Evolutionary conservation across 805 yeast genomes (phyloP).

Genomic region (Saccharomycopsis sp.): DNA sequence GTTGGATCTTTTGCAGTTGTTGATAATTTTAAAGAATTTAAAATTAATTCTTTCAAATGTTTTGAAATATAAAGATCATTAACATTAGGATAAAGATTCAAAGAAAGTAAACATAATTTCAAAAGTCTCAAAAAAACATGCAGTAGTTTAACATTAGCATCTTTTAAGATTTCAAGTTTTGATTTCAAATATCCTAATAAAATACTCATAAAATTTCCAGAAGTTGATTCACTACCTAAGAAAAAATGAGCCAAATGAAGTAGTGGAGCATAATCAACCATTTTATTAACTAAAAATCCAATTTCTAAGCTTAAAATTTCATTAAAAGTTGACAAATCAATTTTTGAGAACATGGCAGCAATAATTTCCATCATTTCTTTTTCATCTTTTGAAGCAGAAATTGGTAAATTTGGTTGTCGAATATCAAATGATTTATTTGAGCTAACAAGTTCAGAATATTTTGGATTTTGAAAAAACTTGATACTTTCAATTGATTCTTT

Average conservation of each 20-base stretch:
- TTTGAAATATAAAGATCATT: slow-evolving; percentile 85
- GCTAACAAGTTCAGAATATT: slow-evolving; percentile 20
- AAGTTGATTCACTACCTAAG: slow-evolving; percentile 84
- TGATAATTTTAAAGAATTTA: slow-evolving; percentile 67
- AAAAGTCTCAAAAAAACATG: slow-evolving; percentile 76
- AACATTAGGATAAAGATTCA: slow-evolving; percentile 52
- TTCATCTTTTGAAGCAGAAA: slow-evolving; percentile 83
- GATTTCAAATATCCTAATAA: slow-evolving; percentile 65
- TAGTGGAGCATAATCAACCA: slow-evolving; percentile 74
- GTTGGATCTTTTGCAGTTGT: slow-evolving; percentile 85
- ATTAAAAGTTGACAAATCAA: slow-evolving; percentile 92
- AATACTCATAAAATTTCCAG: slow-evolving; percentile 83
- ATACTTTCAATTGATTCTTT: slow-evolving; percentile 79
- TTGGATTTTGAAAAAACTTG: slow-evolving; percentile 52
- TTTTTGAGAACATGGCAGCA: slow-evolving; percentile 85
- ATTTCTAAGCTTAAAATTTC: slow-evolving; percentile 81
- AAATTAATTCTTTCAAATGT: slow-evolving; percentile 71
- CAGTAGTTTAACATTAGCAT: slow-evolving; percentile 66
- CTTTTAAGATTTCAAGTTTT: slow-evolving; percentile 64
- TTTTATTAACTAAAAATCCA: slow-evolving; percentile 64
- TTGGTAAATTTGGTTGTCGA: slow-evolving; percentile 74
- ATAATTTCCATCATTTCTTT: slow-evolving; percentile 92
- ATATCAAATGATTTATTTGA: slow-evolving; percentile 40
- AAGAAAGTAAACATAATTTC: slow-evolving; percentile 87
- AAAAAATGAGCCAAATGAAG: slow-evolving; percentile 90